Evolutionary conservation across 2,329 filamentous ascomycete genomes (phyloP).

Genomic region (Metarhizium guizhouense): DNA sequence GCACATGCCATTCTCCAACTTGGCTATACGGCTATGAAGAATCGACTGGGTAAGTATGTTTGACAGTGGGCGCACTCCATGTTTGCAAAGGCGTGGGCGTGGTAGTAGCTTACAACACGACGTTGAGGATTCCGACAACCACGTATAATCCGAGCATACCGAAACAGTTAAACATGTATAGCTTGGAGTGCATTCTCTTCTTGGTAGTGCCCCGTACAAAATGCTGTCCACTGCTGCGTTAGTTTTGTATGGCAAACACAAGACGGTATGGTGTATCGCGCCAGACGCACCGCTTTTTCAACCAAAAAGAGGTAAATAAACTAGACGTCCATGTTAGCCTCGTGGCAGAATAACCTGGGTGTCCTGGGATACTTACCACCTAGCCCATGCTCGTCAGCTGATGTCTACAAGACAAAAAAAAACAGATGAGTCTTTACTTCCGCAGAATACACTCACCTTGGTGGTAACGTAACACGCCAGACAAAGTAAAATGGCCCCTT

Average conservation of each 20-base stretch:
- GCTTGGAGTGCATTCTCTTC: conserved; percentile 40
- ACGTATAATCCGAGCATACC: conserved; percentile 41
- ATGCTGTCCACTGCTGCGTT: conserved; percentile 26
- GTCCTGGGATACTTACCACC: conserved; percentile 15
- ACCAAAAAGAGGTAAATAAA: conserved; percentile 56
- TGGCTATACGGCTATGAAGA: conserved; percentile 42
- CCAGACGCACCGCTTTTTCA: conserved; percentile 43
- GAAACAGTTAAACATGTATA: conserved; percentile 54
- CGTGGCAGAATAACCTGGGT: neutral
- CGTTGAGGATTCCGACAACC: conserved; percentile 46
- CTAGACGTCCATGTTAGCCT: conserved; percentile 12
- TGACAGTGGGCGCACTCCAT: neutral
- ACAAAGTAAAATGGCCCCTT: conserved; percentile 51
- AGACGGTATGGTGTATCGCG: conserved; percentile 4
- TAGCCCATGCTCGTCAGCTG: no score
- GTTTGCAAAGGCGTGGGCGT: neutral
- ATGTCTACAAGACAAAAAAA: conserved; percentile 12
- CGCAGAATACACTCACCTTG: conserved; percentile 34
- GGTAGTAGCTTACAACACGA: conserved; percentile 42
- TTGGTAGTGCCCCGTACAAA: conserved; percentile 47
- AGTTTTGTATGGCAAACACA: no score
- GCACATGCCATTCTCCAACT: conserved; percentile 45
- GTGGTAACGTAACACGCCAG: conserved; percentile 53
- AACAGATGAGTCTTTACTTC: neutral
- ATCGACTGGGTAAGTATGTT: no score